Percentiles rank a stretch among this genome's conserved stretches.
Conservation (phyloP, 176 grass and related monocot species). For the Bothriochloa decipiens region DNA sequence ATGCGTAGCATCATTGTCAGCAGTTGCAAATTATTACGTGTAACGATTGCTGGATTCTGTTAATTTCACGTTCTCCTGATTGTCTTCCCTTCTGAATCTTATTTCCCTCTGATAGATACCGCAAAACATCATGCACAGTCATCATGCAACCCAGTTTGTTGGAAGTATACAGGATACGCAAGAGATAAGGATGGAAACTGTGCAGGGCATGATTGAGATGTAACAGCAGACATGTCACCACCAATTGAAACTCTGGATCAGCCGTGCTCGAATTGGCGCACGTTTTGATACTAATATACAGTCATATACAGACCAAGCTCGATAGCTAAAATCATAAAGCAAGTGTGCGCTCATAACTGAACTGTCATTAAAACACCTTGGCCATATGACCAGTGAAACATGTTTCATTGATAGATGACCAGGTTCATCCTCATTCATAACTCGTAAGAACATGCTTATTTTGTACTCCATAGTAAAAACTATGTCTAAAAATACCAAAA, state of each 20-base stretch:
- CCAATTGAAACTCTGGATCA: not conserved
- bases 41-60: not conserved
- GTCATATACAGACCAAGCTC: not conserved
- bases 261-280: not conserved
- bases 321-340: not conserved
- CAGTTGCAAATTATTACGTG: not conserved
- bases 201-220: not conserved
- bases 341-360: constrained; percentile 2
- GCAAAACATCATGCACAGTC: not conserved
- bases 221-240: not conserved
- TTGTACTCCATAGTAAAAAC: no score
- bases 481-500: no score
- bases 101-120: not conserved
- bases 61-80: not conserved
- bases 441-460: no score
- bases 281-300: no score
- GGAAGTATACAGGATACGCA: not conserved
- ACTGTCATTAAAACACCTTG: not conserved
- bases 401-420: not conserved
- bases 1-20: not conserved
- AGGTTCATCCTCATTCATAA: not conserved
- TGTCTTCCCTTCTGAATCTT: not conserved
- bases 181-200: not conserved
- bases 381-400: not conserved
- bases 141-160: not conserved